phyloP scores from a whole-genome alignment of 306 rosid species.

The Dalbergia cultrata region DNA sequence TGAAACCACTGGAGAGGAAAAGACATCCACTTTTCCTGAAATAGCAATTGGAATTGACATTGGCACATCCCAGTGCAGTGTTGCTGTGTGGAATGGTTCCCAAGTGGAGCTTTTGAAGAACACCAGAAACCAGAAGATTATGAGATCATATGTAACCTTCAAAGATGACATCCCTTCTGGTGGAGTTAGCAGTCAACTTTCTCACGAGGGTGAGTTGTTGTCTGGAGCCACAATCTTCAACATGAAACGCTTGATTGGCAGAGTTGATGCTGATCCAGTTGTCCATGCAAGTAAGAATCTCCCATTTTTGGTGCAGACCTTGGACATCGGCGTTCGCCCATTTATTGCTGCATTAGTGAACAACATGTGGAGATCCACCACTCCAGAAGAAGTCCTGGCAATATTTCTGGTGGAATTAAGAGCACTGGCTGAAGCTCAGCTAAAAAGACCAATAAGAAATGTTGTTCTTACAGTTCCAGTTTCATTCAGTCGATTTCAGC shows the following conservation, averaged over 20 bases:
- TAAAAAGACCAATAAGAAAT: conserved; percentile 68
- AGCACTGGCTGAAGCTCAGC: conserved; percentile 69
- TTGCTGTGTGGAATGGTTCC: conserved; percentile 90
- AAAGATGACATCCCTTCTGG: conserved; percentile 75
- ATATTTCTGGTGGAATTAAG: conserved; percentile 72
- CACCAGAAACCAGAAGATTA: conserved; percentile 74
- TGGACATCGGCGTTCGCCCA: conserved; percentile 87
- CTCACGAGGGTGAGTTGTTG: conserved; percentile 68
- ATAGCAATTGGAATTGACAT: conserved; percentile 85
- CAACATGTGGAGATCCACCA: conserved; percentile 83
- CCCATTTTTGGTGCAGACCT: conserved; percentile 88
- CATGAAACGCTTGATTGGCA: conserved; percentile 87
- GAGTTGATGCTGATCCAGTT: conserved; percentile 89
- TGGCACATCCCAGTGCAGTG: conserved; percentile 90
- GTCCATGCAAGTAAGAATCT: conserved; percentile 77
- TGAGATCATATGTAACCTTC: conserved; percentile 81
- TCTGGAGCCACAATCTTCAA: conserved; percentile 87
- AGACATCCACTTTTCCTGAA: conserved; percentile 63
- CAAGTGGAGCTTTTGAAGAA: conserved; percentile 78
- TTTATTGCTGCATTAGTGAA: conserved; percentile 80
- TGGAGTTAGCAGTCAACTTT: conserved; percentile 63
- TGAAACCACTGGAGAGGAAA: conserved; percentile 81
- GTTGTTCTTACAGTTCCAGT: conserved; percentile 87
- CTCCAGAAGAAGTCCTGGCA: conserved; percentile 86
- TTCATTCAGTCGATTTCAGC: conserved; percentile 87